Base-by-base conservation (phyloP, 2,329 filamentous ascomycete species). In the Truncatella angustata region DNA sequence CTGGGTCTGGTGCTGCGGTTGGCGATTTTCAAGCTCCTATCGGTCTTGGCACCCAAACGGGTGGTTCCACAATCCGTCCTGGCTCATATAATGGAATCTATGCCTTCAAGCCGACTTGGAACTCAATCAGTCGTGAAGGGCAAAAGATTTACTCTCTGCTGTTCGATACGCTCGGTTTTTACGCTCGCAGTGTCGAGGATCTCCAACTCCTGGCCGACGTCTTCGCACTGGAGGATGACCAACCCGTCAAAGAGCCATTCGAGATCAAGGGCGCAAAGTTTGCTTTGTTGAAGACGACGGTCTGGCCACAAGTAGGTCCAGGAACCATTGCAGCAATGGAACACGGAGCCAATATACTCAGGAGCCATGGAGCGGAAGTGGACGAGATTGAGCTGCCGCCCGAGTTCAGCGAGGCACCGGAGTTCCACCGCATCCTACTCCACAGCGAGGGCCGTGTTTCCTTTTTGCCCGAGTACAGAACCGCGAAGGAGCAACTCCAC, bases 101-200 rank as follows among this genome's bases (percentile, higher is more conserved):
- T 52, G 84, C 75, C 0, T 70, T 87, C 50, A 88, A 88, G 62
- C 84, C 85, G 2, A 88, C 84, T 0, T 87, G 82, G 82, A 80
- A 79, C 50, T 68, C 81, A 0, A 77, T 88, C 30, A 82, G 78
- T 0, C 73, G 82, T 0, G 85, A 88, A 60, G 85, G 85, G 0
- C 73, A 79, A 40, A 83, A 80, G 62, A 69, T 82, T 2, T 85
- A 80, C 58, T 80, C 81, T 0, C 66, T 81, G 1, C 81, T 75
- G 1, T 71, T 84, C 5, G 86, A 88, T 58, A 88, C 85, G 0
- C 59, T 86, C 0, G 85, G 86, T 2, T 68, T 86, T 11, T 87
- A 79, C 52, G 75, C 81, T 0, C 77, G 85, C 0, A 76, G 71
- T 5, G 71, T 85, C 0, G 76, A 76, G 1, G 86, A 88, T 53